These are phyloP conservation scores for Chaetomidium leptoderma DNA, from an alignment of 495 filamentous ascomycete genomes.

Conservation along the genomic window DNA sequence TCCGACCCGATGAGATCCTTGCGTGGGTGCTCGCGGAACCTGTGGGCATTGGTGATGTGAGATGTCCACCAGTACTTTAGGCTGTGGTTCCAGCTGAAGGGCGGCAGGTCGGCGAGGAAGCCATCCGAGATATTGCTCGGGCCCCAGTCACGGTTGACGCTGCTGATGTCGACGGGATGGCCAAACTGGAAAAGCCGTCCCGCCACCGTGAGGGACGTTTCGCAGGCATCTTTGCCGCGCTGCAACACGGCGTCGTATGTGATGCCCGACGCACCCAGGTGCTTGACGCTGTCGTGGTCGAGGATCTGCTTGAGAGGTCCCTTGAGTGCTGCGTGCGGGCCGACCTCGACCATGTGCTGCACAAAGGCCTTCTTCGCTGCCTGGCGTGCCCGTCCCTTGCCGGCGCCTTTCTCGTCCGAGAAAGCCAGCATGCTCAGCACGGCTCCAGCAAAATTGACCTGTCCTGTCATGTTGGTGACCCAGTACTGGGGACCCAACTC, in stretches of 20 bases:
- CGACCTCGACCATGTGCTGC: background rate
- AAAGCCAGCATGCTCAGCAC: background rate
- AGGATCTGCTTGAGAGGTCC: background rate
- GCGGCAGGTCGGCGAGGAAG: background rate
- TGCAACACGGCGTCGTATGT: background rate
- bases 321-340: background rate
- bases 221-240: background rate
- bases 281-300: background rate
- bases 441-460: background rate
- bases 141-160: background rate
- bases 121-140: background rate
- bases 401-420: too few species aligned
- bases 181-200: background rate
- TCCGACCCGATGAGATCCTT: background rate
- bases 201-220: background rate
- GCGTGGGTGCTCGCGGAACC: background rate
- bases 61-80: background rate
- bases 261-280: background rate
- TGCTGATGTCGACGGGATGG: background rate
- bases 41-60: background rate
- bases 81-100: background rate
- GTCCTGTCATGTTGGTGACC: background rate
- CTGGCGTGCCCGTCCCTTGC: background rate
- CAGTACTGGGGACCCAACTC: background rate
- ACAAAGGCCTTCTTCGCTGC: background rate